Evolutionary conservation across 768 basidiomycete species (phyloP), one percentile per base, ranked within the genome.

Genomic region (Boletus rufocinnamomeus): DNA sequence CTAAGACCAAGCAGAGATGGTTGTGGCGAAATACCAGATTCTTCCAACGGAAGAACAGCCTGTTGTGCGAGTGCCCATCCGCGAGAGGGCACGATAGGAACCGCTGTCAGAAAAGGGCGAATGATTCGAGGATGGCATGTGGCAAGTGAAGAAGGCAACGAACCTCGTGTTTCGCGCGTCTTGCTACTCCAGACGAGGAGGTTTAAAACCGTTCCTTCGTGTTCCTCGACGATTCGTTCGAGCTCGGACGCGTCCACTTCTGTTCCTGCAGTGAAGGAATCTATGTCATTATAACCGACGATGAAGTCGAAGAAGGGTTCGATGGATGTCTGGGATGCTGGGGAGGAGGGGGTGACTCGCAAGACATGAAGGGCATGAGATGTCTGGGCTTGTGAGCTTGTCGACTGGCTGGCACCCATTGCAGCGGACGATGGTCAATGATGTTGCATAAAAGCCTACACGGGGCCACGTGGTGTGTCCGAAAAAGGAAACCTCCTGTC

Each of bases 231-330:
- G 47, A 94, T 91, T 59, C 76, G 83, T 69, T 92, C 91, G 4
- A 95, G 78, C 57, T 86, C 85, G 8, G 83, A 74, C 13, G 82
- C 88, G 63, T 92, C 88, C 50, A 93, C 81, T 48, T 74, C 78
- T 60, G 79, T 81, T 54, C 79, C 78, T 5, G 68, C 66, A 25
- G 79, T 74, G 32, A 73, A 72, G 23, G 80, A 78, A 61, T 85
- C 84, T 9, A 91, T 90, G 69, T 93, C 87, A 44, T 73, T 73
- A 57, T 93, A 89, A 11, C 96, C 97, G 43, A 97, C 87, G 23
- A 99, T 83, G 71, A 97, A 98, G 77, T 98, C 97, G 67, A 99
- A 99, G 76, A 94, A 95, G 4, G 96, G 91, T 69, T 89, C 86
- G 40, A 88, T 79, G 82, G 82, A 69, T 90, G 93, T 92, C 58